These are phyloP conservation scores for Pseudomicrostroma phylloplanum DNA, from an alignment of 1,284 basidiomycete species.

Conservation along the genomic window DNA sequence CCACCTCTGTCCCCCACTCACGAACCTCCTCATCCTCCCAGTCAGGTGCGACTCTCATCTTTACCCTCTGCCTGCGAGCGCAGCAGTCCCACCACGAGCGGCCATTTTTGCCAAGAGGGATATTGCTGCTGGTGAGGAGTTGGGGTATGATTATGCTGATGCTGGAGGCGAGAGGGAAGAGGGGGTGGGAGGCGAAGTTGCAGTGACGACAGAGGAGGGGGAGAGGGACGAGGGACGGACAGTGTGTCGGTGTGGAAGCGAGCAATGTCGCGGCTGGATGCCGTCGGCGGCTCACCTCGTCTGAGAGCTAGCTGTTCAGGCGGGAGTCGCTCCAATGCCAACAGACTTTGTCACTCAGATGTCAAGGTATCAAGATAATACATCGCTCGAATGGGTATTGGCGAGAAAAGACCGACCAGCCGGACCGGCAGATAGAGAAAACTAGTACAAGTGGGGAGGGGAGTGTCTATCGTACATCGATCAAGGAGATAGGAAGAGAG, in stretches of 20 bases:
- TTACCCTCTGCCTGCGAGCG: not conserved
- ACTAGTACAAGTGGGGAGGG: too few relatives aligned
- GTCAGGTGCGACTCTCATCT: constrained; percentile 10
- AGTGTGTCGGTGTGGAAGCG: not conserved
- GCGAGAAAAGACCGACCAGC: too few relatives aligned
- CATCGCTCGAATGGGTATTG: too few relatives aligned
- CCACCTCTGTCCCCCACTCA: constrained; percentile 14
- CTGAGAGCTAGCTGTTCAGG: too few relatives aligned
- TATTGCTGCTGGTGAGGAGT: constrained; percentile 12
- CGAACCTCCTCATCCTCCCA: constrained; percentile 15
- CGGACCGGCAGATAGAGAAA: too few relatives aligned
- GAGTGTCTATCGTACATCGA: too few relatives aligned
- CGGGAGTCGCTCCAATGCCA: too few relatives aligned
- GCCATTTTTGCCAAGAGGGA: constrained; percentile 16
- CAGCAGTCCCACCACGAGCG: constrained; percentile 10
- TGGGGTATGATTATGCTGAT: constrained; percentile 16
- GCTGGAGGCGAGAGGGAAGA: not conserved
- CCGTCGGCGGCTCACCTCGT: not conserved
- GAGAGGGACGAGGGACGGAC: not conserved
- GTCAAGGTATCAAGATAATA: too few relatives aligned
- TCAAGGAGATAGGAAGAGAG: too few relatives aligned
- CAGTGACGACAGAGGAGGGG: not conserved
- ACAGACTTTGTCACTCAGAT: too few relatives aligned
- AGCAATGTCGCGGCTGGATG: not conserved
- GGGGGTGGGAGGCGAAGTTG: not conserved